A percentile compares a stretch with the other conserved stretches of the same genome.
These are phyloP conservation scores for slime mould (Dictyostelium discoideum) DNA, from an alignment of 78 protist genomes.

Conservation along the genomic window DNA sequence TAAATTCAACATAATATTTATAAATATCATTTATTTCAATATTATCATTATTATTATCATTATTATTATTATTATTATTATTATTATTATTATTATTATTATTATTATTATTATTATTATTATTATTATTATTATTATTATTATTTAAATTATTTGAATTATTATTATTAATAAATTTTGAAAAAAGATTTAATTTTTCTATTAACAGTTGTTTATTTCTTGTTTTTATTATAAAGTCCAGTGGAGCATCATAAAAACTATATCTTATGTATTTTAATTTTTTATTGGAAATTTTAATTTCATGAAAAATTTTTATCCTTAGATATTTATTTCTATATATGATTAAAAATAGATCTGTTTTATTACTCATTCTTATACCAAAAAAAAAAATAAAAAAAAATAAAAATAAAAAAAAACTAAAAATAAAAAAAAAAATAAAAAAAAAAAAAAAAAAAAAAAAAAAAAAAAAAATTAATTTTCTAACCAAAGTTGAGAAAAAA, in stretches of 20 bases:
- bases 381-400: too few species aligned
- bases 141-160: too few species aligned
- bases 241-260: background rate
- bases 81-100: too few species aligned
- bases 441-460: too few species aligned
- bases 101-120: too few species aligned
- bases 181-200: background rate
- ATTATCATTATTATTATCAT: background rate
- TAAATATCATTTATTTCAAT: background rate
- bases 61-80: too few species aligned
- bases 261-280: background rate
- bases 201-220: background rate
- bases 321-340: background rate
- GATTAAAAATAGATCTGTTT: background rate
- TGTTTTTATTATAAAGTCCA: background rate
- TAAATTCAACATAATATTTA: background rate
- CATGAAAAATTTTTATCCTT: background rate
- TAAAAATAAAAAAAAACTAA: too few species aligned
- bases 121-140: too few species aligned
- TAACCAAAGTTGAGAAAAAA: background rate
- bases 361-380: background rate
- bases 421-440: too few species aligned
- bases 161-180: background rate
- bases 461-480: too few species aligned
- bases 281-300: background rate